A percentile compares a stretch with the other conserved stretches of the same genome.
Conservation (phyloP, 1,139 yeast species). For the Meyerozyma carpophila region DNA sequence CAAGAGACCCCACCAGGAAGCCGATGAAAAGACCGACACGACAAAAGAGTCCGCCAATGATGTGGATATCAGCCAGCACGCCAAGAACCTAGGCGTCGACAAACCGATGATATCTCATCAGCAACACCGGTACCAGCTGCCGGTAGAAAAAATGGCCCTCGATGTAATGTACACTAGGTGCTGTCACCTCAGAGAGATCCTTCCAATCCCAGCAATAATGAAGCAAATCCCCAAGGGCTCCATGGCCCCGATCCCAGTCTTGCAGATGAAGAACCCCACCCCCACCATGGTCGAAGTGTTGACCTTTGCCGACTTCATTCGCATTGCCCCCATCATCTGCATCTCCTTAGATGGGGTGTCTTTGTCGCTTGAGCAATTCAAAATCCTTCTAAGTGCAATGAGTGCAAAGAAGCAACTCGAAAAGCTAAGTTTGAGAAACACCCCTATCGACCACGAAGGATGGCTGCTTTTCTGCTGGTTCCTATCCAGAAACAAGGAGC, state of each 20-base stretch:
- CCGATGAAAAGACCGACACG: slow-evolving; percentile 5
- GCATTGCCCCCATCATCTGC: slow-evolving; percentile 69
- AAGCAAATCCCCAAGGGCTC: slow-evolving; percentile 70
- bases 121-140: slow-evolving; percentile 24
- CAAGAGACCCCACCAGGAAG: slow-evolving; percentile 15
- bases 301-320: slow-evolving; percentile 68
- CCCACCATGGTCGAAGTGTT: slow-evolving; percentile 72
- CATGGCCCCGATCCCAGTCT: slow-evolving; percentile 58
- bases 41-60: slow-evolving; percentile 26
- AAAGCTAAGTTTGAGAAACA: slow-evolving; percentile 65
- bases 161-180: slow-evolving; percentile 70
- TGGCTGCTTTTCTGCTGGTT: slow-evolving; percentile 73
- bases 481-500: slow-evolving; percentile 51
- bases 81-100: slow-evolving; percentile 39
- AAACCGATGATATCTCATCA: slow-evolving; percentile 39
- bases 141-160: slow-evolving; percentile 44
- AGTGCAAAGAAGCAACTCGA: slow-evolving; percentile 56
- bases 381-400: slow-evolving; percentile 56
- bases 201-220: slow-evolving; percentile 72
- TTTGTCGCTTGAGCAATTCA: slow-evolving; percentile 58
- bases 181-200: slow-evolving; percentile 67
- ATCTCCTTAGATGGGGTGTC: slow-evolving; percentile 67
- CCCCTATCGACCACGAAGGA: slow-evolving; percentile 62
- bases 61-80: slow-evolving; percentile 36
- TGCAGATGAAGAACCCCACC: slow-evolving; percentile 64